A percentile compares a stretch with the other conserved stretches of the same genome.
These are phyloP conservation scores for Chondrus crispus DNA, from an alignment of 23 red algal genomes.

Conservation along the genomic window DNA sequence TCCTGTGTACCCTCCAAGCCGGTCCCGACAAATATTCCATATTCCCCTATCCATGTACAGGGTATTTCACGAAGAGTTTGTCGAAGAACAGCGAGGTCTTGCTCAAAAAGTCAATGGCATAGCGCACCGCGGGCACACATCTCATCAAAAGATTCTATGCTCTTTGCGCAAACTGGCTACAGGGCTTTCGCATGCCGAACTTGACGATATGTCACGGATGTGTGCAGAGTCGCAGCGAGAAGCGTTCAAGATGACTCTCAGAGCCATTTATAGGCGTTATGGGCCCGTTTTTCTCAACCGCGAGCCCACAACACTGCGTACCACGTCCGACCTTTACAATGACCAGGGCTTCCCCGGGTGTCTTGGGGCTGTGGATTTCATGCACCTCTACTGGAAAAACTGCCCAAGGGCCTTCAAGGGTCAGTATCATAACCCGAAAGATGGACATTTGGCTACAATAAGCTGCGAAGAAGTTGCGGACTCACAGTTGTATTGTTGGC, in stretches of 20 bases:
- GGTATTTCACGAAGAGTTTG: not conserved
- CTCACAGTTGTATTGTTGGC: constrained; percentile 35
- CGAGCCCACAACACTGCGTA: constrained; percentile 4
- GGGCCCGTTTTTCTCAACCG: constrained; percentile 26
- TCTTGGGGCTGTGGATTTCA: constrained; percentile 28
- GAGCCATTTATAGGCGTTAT: not conserved
- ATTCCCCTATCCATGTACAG: not conserved
- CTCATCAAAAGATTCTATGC: constrained; percentile 1
- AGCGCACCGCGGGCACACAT: not conserved
- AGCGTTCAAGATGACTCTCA: too few species aligned
- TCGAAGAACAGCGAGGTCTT: not conserved
- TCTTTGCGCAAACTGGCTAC: not conserved
- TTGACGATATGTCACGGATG: not conserved
- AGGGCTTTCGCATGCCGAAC: not conserved
- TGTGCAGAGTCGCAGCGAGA: not conserved
- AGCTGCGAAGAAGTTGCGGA: not conserved
- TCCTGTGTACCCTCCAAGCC: not conserved
- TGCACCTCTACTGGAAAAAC: constrained; percentile 55
- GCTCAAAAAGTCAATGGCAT: not conserved
- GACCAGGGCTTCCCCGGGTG: constrained; percentile 40
- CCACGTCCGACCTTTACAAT: not conserved
- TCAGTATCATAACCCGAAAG: constrained; percentile 39
- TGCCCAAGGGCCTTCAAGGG: constrained; percentile 24
- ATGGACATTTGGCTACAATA: constrained; percentile 34
- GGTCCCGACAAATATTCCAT: not conserved